Evolutionary conservation across 106 monocot species (phyloP), one percentile per base, ranked within the genome.

Genomic region (Agapanthus africanus): DNA sequence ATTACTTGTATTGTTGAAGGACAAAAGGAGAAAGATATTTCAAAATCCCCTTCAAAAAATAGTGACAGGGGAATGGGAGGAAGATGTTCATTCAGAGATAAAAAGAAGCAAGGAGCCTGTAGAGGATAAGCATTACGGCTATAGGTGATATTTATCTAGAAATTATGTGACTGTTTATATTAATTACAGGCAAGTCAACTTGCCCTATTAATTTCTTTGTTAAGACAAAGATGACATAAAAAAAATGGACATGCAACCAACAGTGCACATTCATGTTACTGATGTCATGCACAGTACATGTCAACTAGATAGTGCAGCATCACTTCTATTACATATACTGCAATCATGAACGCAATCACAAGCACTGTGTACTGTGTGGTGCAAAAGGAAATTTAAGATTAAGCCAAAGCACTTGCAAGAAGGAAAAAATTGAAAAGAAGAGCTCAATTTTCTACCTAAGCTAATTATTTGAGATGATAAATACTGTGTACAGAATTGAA

Each of bases 321-420:
- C 18, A 7, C n/a, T 21, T 19, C 3, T 50, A 50, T 21, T 50
- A 18, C 50, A 50, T 42, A 41, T 41, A 66, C 1, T 46, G 28
- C 67, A 67, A 67, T 67, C 28, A 28, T 32, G 41, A 67, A 67
- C 30, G 42, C 4, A 67, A 46, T 7, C 23, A 65, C 37, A 62
- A 67, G 67, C 16, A 67, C 30, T 67, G n/a, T n/a, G n/a, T n/a
- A n/a, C n/a, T 16, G 5, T 11, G 19, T 32, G 18, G 8, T 65
- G 41, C 41, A 67, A 5, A 65, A 39, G 14, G 32, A 41, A 27
- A 37, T 0, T n/a, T 19, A 13, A 37, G 16, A 28, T 7, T 44
- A 41, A 67, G n/a, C 40, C 2, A 39, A 40, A 37, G 23, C 11
- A 42, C 44, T 35, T 36, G 21, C n/a, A n/a, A n/a, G n/a, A n/a